Evolutionary conservation across 768 basidiomycete genomes (phyloP), one percentile per base, ranked within the genome.

Genomic region (Tricholomella constricta): DNA sequence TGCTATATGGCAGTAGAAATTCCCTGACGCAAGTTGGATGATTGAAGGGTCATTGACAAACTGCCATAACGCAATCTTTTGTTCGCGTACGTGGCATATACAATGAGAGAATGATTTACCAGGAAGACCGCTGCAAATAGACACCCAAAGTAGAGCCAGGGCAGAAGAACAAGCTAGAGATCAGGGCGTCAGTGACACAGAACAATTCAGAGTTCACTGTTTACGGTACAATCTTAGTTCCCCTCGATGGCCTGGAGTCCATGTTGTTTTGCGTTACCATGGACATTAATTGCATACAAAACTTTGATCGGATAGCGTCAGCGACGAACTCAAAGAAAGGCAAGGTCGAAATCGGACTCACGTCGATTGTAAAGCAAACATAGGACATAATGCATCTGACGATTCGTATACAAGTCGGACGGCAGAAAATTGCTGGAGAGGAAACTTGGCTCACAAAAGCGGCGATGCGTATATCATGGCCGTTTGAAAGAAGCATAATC

Each of bases 361-460:
- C 29, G 29, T 31, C 29, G 29, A 42, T 45, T 22, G 48, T 37
- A 37, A 55, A 55, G 32, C 48, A 55, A n/a, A 43, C 50, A 10
- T 48, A 55, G 19, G 42, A 48, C 3, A 42, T 31, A n/a, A 55
- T 55, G 20, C 54, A 55, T 15, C 54, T 55, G n/a, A 20, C 17
- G 3, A 35, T 9, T 12, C 6, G 8, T 22, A 20, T 17, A n/a
- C 12, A 10, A 38, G 4, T 38, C 2, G 6, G n/a, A 7, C 37
- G 17, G 17, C 4, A 38, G 10, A 7, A 38, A 19, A 11, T 31
- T 38, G 34, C 4, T 4, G 11, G 14, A n/a, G 8, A 12, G 12
- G 6, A n/a, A n/a, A 20, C 0, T 49, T 48, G 7, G 7, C 54
- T 40, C 35, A 55, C 54, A 44, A 34, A 19, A 55, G 19, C 1